phyloP scores from a whole-genome alignment of 768 basidiomycete species.

The Cystofilobasidium ferigula region DNA sequence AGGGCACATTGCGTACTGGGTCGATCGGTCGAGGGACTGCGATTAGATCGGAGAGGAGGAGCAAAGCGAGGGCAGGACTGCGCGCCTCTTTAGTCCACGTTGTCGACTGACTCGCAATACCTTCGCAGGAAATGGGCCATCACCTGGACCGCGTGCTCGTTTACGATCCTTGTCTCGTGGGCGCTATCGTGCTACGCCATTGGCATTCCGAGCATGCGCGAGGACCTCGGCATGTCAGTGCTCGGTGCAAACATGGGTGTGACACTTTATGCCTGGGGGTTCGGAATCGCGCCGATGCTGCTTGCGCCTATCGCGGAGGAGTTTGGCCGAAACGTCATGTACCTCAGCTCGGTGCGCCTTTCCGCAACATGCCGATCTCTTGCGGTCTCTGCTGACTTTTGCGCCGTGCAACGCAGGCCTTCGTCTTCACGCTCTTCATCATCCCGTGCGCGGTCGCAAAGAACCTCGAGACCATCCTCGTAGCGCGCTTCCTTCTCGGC shows the following conservation, averaged over 20 bases:
- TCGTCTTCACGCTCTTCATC: conserved; percentile 24
- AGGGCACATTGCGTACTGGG: background rate
- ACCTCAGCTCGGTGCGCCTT: conserved; percentile 32
- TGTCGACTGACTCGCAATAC: no score
- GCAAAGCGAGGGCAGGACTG: no score
- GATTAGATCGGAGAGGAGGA: no score
- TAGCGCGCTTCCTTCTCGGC: conserved; percentile 37
- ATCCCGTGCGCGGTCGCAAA: conserved; percentile 32
- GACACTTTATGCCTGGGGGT: conserved; percentile 22
- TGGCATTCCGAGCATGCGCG: background rate
- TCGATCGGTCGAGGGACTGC: no score
- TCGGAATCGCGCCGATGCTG: conserved; percentile 35
- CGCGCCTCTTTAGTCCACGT: background rate
- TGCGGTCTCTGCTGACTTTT: background rate
- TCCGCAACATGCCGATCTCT: conserved; percentile 17
- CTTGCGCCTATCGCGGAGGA: conserved; percentile 33
- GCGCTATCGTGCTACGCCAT: conserved; percentile 17
- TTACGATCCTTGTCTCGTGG: background rate
- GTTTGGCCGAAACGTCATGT: conserved; percentile 34
- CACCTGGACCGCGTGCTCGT: background rate
- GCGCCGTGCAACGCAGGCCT: conserved; percentile 23
- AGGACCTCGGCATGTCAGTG: background rate
- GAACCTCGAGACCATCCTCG: conserved; percentile 37
- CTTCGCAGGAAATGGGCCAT: conserved; percentile 5
- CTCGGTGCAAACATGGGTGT: no score